Conservation (phyloP, 2,329 filamentous ascomycete species). For the Stylonectria norvegica region DNA sequence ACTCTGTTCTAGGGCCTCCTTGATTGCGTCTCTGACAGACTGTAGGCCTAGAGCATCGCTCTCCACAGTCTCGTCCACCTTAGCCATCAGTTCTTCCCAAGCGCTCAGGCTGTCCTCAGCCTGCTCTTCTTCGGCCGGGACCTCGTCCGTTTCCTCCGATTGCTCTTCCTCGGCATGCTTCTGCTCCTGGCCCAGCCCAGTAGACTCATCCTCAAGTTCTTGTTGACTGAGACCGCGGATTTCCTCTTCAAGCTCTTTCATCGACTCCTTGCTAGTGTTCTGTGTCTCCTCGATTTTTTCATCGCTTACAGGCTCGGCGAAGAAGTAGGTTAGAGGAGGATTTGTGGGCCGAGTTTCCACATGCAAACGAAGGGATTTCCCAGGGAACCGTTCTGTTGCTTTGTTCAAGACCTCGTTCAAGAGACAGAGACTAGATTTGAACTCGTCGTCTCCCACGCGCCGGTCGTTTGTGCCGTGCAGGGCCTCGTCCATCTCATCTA, state of each 20-base stretch:
- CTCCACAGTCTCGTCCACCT: constrained; percentile 55
- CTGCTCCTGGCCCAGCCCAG: constrained; percentile 3
- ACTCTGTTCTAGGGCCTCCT: constrained; percentile 53
- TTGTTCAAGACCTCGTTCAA: constrained; percentile 76
- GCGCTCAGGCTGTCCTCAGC: constrained; percentile 35
- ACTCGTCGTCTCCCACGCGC: constrained; percentile 75
- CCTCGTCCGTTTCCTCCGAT: constrained; percentile 17
- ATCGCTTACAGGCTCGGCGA: constrained; percentile 77
- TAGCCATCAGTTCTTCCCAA: constrained; percentile 54
- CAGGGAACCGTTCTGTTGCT: constrained; percentile 71
- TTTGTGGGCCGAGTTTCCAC: constrained; percentile 68
- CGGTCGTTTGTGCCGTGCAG: constrained; percentile 74
- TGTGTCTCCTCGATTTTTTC: constrained; percentile 74
- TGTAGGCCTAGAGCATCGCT: constrained; percentile 53
- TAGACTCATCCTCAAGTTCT: constrained; percentile 26
- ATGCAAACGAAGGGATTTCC: constrained; percentile 72
- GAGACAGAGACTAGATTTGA: constrained; percentile 73
- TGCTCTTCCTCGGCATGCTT: constrained; percentile 17
- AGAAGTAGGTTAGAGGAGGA: constrained; percentile 77
- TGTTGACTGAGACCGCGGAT: constrained; percentile 50
- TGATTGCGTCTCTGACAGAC: constrained; percentile 51
- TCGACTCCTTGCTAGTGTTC: constrained; percentile 57
- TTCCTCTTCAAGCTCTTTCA: constrained; percentile 65
- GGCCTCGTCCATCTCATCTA: constrained; percentile 83
- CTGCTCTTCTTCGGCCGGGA: constrained; percentile 16